Conservation (phyloP, 2,329 filamentous ascomycete genomes). For the Ophiobolus disseminans region DNA sequence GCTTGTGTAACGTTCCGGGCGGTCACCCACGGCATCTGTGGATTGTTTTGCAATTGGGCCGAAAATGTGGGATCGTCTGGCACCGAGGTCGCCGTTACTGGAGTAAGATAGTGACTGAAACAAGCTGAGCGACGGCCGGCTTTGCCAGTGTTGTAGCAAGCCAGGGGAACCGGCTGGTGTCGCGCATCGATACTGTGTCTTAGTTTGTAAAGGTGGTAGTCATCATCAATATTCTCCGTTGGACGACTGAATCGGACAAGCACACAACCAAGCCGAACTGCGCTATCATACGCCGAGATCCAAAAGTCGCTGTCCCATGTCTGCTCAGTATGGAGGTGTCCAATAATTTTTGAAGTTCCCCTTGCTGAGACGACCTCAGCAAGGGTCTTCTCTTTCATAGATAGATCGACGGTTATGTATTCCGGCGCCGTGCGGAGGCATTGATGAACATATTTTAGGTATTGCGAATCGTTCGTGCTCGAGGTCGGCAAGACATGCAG, state of each 20-base stretch:
- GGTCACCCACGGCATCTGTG: constrained; percentile 62
- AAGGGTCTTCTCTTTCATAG: constrained; percentile 61
- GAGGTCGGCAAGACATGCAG: constrained; percentile 44
- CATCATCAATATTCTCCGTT: constrained; percentile 65
- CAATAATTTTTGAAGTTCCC: constrained; percentile 68
- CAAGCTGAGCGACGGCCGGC: constrained; percentile 70
- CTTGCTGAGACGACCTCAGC: constrained; percentile 58
- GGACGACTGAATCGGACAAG: constrained; percentile 67
- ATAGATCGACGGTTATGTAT: constrained; percentile 66
- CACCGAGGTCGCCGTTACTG: constrained; percentile 62
- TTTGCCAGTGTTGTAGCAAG: constrained; percentile 70
- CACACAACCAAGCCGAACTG: constrained; percentile 65
- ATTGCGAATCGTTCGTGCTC: constrained; percentile 47
- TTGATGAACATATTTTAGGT: constrained; percentile 65
- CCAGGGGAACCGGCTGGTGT: constrained; percentile 60
- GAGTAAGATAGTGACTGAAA: constrained; percentile 70
- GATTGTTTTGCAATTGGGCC: constrained; percentile 43
- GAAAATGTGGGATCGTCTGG: constrained; percentile 39
- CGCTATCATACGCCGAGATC: constrained; percentile 65
- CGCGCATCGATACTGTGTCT: constrained; percentile 58
- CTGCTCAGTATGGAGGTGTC: constrained; percentile 57
- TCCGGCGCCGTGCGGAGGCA: constrained; percentile 68
- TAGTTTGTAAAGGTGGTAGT: constrained; percentile 66
- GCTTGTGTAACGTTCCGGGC: constrained; percentile 69
- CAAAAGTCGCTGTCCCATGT: constrained; percentile 66